Base-by-base conservation (phyloP, 2,329 filamentous ascomycete species). In the Pseudopyrenochaeta lycopersici region DNA sequence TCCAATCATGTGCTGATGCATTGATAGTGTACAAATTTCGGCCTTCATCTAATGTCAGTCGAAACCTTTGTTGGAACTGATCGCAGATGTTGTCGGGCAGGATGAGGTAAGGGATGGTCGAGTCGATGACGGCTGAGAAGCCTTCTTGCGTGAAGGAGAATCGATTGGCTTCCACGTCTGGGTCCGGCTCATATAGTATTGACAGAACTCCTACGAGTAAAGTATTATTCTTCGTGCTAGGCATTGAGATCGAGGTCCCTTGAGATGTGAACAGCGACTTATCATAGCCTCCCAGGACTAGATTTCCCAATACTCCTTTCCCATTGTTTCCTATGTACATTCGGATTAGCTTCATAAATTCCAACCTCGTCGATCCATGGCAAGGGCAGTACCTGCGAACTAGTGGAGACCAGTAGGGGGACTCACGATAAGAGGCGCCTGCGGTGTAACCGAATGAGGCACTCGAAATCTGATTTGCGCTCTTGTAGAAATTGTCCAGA, bases 281-380 rank as follows among this genome's bases (percentile, higher is more conserved):
- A 49, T 81, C 78, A 46, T 76, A 80, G 5, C 78, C 78, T 11
- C 78, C 78, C 1, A 80, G 60, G 0, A 76, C 70, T 4, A 79
- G 64, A 35, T 60, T 77, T 17, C 67, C 74, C 2, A 49, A 46
- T 17, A 60, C 58, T 23, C 71, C 72, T n/a, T 57, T 60, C 3
- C 48, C 29, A 31, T 62, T 62, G 21, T 72, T 72, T n/a, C 63
- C 72, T 75, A 20, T 7, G 2, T 27, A 27, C 23, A 27, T 11
- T 1, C n/a, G n/a, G 10, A 41, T 71, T 46, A 69, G 60, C 17
- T 32, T 17, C 14, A 11, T 12, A 23, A 18, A 20, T 20, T 12
- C 12, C 6, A 39, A 21, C 18, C 14, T 23, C n/a, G 36, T 23
- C 18, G 17, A 23, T 39, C n/a, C 15, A 38, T 7, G 7, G 20